Percentiles rank a stretch among this genome's conserved stretches.
Evolutionary conservation across 2,329 filamentous ascomycete species (phyloP).

Genomic region (Colletotrichum siamense): DNA sequence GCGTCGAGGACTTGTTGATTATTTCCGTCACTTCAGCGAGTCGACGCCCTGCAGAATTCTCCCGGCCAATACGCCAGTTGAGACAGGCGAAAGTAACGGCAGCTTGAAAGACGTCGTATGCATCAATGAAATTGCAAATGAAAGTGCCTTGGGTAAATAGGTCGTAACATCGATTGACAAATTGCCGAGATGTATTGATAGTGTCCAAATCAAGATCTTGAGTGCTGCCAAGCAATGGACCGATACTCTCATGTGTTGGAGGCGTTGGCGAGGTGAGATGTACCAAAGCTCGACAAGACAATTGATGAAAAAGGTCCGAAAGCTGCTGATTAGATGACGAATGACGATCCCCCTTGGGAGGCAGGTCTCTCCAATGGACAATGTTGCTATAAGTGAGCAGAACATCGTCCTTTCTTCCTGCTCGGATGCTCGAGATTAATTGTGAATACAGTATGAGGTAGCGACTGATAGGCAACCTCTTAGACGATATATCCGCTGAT

Average conservation of each 20-base stretch:
- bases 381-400: constrained; percentile 6
- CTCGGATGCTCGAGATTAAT: constrained; percentile 3
- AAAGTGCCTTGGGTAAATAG: neutral
- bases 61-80: neutral
- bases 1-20: constrained; percentile 2
- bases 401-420: neutral
- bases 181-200: neutral
- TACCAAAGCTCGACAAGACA: neutral
- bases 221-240: neutral
- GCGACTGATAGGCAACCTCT: neutral
- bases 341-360: neutral
- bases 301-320: neutral
- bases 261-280: neutral
- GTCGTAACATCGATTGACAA: neutral
- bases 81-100: constrained; percentile 2
- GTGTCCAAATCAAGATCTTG: constrained; percentile 4
- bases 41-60: neutral
- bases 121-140: constrained; percentile 7
- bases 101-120: constrained; percentile 11
- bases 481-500: neutral
- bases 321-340: neutral
- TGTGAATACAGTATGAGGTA: constrained; percentile 2
- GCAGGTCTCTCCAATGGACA: constrained; percentile 11
- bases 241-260: neutral
- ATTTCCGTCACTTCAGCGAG: neutral